A percentile compares a stretch with the other conserved stretches of the same genome.
These are phyloP conservation scores for Euptelea pleiosperma DNA, from an alignment of 164 flowering plant species.

Conservation along the genomic window DNA sequence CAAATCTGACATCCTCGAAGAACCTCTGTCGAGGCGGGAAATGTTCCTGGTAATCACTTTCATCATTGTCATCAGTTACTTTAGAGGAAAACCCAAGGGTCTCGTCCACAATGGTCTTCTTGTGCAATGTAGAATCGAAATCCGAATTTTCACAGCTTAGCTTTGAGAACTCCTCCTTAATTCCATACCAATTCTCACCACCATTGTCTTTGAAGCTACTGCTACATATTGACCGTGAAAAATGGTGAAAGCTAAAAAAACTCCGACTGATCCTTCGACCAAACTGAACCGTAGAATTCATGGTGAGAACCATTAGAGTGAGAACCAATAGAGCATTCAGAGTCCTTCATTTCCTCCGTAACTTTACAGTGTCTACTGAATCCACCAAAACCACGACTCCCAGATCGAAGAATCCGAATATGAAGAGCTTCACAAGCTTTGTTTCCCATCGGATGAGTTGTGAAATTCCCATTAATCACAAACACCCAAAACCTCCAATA, in stretches of 20 bases:
- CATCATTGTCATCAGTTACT: constrained; percentile 8
- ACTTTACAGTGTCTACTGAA: background rate
- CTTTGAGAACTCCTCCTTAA: background rate
- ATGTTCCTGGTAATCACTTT: constrained; percentile 5
- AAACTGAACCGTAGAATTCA: constrained; percentile 12
- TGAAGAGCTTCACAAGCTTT: too few relatives aligned
- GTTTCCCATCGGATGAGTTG: too few relatives aligned
- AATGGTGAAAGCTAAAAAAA: background rate
- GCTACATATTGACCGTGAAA: constrained; percentile 12
- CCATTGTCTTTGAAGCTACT: constrained; percentile 2
- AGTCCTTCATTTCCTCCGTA: constrained; percentile 7
- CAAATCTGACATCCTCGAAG: constrained; percentile 28
- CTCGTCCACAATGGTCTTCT: background rate
- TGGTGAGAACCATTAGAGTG: constrained; percentile 4
- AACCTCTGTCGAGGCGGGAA: constrained; percentile 24
- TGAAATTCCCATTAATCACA: too few relatives aligned
- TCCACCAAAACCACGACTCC: constrained; percentile 8
- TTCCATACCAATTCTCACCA: constrained; percentile 1
- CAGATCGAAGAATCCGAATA: too few relatives aligned
- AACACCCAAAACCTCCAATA: too few relatives aligned
- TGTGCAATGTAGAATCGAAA: constrained; percentile 9
- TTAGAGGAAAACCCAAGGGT: background rate
- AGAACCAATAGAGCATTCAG: background rate
- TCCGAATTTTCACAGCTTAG: constrained; percentile 11
- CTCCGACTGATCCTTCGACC: constrained; percentile 8